phyloP scores from a whole-genome alignment of 352 stramenopile genomes.

The Thraustochytrium striatum region DNA sequence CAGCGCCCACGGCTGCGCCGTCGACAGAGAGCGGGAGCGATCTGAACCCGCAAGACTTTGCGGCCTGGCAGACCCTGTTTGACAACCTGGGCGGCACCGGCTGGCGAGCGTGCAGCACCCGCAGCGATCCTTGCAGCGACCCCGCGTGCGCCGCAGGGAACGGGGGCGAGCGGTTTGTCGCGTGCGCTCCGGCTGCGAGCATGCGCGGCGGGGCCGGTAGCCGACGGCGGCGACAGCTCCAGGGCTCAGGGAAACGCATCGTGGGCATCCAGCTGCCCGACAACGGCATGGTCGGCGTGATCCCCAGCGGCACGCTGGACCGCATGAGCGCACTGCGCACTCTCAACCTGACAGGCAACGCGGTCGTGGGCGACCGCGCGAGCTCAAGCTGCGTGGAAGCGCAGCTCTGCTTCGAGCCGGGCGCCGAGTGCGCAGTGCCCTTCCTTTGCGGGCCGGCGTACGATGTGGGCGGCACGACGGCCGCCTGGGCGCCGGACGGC shows the following conservation, averaged over 20 bases:
- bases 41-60: too few relatives aligned
- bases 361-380: not conserved
- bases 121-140: not conserved
- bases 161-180: not conserved
- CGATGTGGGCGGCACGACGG: not conserved
- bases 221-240: not conserved
- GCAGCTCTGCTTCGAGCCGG: not conserved
- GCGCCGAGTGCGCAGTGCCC: not conserved
- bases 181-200: not conserved
- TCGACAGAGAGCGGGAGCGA: too few relatives aligned
- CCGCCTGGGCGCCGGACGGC: not conserved
- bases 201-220: not conserved
- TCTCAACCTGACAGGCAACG: constrained; percentile 11
- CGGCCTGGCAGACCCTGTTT: not conserved
- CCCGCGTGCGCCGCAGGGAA: not conserved
- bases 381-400: not conserved
- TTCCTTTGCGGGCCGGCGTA: not conserved
- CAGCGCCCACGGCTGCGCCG: too few relatives aligned
- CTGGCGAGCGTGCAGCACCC: not conserved
- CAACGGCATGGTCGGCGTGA: constrained; percentile 3
- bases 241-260: not conserved
- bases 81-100: not conserved
- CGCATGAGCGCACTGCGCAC: not conserved
- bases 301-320: not conserved
- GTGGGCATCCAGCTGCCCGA: not conserved